Evolutionary conservation across 768 basidiomycete genomes (phyloP).

Genomic region (Kockovaella imperatae): DNA sequence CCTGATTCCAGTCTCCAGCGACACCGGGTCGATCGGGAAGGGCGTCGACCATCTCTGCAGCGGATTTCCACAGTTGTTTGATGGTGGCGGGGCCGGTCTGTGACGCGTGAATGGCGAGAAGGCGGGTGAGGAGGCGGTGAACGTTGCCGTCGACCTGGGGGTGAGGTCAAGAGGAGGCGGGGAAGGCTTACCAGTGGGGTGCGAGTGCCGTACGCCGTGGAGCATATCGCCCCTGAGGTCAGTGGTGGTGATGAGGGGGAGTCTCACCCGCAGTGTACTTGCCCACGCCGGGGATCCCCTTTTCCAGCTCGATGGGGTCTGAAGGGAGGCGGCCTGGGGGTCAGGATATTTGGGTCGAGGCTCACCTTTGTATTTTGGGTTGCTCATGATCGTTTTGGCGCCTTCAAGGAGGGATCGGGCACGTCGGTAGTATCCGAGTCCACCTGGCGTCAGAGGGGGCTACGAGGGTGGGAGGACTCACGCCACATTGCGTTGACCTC

Average conservation of each 20-base stretch:
- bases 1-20: conserved; percentile 70
- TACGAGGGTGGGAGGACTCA: conserved; percentile 38
- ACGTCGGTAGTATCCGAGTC: conserved; percentile 81
- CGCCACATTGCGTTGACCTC: conserved; percentile 85
- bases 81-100: conserved; percentile 72
- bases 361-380: conserved; percentile 35
- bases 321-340: conserved; percentile 62
- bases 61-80: conserved; percentile 74
- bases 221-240: conserved; percentile 47
- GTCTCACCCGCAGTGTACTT: conserved; percentile 74
- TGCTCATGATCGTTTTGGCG: conserved; percentile 64
- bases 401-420: conserved; percentile 72
- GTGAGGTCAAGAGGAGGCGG: background rate
- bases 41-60: conserved; percentile 58
- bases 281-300: conserved; percentile 76
- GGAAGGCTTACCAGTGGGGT: conserved; percentile 66
- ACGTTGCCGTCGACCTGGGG: conserved; percentile 81
- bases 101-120: conserved; percentile 71
- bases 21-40: conserved; percentile 42
- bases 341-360: background rate
- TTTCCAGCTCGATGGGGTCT: conserved; percentile 72
- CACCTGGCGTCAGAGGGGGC: conserved; percentile 23
- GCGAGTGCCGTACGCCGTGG: conserved; percentile 77
- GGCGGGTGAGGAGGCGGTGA: conserved; percentile 69
- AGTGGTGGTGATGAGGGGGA: background rate